These are phyloP conservation scores for Candida alai DNA, from an alignment of 805 yeast species.

Conservation along the genomic window DNA sequence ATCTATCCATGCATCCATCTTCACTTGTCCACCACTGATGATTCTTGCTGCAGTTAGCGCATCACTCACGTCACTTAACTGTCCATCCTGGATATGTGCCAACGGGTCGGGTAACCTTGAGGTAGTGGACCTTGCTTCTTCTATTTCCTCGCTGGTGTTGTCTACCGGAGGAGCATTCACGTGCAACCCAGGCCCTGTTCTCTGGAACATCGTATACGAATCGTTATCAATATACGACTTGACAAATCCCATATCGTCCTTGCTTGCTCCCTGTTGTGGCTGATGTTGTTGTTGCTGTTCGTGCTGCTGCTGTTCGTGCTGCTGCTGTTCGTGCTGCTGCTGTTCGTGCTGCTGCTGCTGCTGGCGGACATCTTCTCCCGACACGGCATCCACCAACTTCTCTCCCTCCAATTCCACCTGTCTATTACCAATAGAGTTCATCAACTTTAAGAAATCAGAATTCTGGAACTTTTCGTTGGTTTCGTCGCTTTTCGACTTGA, in stretches of 20 bases:
- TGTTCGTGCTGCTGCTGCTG: slow-evolving; percentile 1
- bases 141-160: no score
- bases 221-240: no score
- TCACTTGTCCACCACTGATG: slow-evolving; percentile 39
- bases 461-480: slow-evolving; percentile 30
- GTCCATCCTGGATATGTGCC: slow-evolving; percentile 40
- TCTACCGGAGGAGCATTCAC: no score
- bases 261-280: neutral
- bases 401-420: slow-evolving; percentile 39
- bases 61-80: slow-evolving; percentile 24
- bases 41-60: slow-evolving; percentile 39
- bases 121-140: no score
- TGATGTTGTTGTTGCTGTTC: neutral
- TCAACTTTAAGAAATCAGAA: slow-evolving; percentile 35
- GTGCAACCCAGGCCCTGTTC: no score
- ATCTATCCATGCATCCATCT: slow-evolving; percentile 32
- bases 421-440: slow-evolving; percentile 35
- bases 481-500: slow-evolving; percentile 14
- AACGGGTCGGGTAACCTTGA: slow-evolving; percentile 43
- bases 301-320: neutral
- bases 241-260: no score
- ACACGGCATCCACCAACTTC: slow-evolving; percentile 26
- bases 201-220: no score
- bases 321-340: neutral
- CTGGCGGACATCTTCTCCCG: slow-evolving; percentile 33